Percentiles rank a stretch among this genome's conserved stretches.
Evolutionary conservation across 352 stramenopile genomes (phyloP).

Genomic region (Pythium sp.): DNA sequence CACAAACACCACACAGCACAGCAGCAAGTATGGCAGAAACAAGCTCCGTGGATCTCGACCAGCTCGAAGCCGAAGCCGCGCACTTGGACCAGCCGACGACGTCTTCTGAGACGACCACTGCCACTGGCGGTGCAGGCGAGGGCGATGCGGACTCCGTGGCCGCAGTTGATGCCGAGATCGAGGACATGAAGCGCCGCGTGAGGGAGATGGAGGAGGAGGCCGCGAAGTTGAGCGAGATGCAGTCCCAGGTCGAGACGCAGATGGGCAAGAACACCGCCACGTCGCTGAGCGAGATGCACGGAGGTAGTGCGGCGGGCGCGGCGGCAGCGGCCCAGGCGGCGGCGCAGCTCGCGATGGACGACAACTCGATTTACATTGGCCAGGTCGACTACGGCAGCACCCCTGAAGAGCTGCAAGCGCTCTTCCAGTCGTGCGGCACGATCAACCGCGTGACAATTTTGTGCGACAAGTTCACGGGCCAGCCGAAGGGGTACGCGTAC

Average conservation of each 20-base stretch:
- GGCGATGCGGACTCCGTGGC: conserved; percentile 33
- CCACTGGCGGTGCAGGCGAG: conserved; percentile 4
- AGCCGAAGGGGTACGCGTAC: conserved; percentile 94
- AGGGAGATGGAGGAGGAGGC: conserved; percentile 83
- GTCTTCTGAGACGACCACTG: not conserved
- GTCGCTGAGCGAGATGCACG: conserved; percentile 40
- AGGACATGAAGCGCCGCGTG: conserved; percentile 83
- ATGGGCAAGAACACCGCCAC: conserved; percentile 65
- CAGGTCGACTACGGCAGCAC: conserved; percentile 97
- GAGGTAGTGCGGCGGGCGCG: not conserved
- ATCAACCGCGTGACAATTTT: conserved; percentile 98
- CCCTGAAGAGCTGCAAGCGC: conserved; percentile 93
- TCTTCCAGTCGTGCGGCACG: conserved; percentile 96
- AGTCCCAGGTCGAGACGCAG: conserved; percentile 77
- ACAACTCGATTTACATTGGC: conserved; percentile 92
- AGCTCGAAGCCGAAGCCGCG: conserved; percentile 22
- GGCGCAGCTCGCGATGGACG: conserved; percentile 43
- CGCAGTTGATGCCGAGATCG: conserved; percentile 69
- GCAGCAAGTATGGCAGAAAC: conserved; percentile 14
- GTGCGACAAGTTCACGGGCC: conserved; percentile 96
- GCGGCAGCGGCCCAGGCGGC: conserved; percentile 25
- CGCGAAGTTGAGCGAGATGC: conserved; percentile 81
- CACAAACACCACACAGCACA: not conserved
- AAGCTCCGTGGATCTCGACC: conserved; percentile 20
- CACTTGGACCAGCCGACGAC: conserved; percentile 8